phyloP scores from a whole-genome alignment of 768 basidiomycete species.

The Pisolithus tinctorius region DNA sequence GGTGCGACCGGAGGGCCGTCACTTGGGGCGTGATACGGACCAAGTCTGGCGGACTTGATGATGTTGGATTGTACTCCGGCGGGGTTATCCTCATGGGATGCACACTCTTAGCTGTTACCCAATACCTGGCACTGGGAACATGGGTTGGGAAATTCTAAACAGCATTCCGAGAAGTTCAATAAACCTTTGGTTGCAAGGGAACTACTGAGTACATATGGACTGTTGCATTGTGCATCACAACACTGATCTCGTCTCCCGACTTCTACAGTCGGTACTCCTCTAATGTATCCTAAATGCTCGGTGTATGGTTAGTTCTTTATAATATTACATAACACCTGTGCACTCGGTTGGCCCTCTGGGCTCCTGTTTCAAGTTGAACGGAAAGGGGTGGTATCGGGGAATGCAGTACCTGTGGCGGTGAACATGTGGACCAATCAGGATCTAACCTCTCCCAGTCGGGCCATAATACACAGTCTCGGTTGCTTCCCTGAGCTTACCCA shows the following conservation, averaged over 20 bases:
- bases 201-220: too few species aligned
- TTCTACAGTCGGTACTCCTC: too few species aligned
- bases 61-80: constrained; percentile 3
- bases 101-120: neutral
- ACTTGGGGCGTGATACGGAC: constrained; percentile 1
- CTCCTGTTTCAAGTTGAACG: neutral
- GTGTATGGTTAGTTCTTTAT: too few species aligned
- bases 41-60: constrained; percentile 1
- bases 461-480: neutral
- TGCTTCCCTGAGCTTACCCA: too few species aligned
- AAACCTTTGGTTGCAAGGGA: too few species aligned
- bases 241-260: neutral
- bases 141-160: constrained; percentile 7
- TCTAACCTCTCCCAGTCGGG: neutral
- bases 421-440: neutral
- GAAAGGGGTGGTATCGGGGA: neutral
- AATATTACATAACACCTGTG: too few species aligned
- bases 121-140: constrained; percentile 2
- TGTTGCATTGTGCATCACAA: neutral
- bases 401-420: neutral
- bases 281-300: too few species aligned
- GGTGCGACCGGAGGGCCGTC: constrained; percentile 1
- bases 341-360: neutral
- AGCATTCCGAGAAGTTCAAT: neutral
- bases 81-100: constrained; percentile 3